A percentile compares a stretch with the other conserved stretches of the same genome.
Evolutionary conservation across 2,329 filamentous ascomycete species (phyloP).

Genomic region (Hymenoscyphus linearis): DNA sequence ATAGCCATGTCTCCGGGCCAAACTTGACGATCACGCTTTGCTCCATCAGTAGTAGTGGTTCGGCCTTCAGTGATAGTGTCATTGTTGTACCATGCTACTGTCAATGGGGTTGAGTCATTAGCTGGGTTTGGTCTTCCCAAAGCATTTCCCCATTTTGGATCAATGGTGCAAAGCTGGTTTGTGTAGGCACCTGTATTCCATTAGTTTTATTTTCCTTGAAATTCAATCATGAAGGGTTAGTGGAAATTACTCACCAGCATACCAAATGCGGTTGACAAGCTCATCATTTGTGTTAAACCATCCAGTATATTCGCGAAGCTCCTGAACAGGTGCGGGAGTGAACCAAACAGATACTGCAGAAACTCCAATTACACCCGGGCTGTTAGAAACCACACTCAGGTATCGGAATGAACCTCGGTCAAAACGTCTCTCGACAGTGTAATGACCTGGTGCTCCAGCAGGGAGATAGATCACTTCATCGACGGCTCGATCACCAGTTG

Average conservation of each 20-base stretch:
- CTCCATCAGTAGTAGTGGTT: conserved; percentile 44
- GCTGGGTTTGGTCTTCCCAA: background rate
- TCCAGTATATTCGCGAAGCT: conserved; percentile 31
- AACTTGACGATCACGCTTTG: conserved; percentile 53
- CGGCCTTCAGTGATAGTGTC: conserved; percentile 19
- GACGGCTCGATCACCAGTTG: conserved; percentile 40
- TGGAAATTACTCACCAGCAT: conserved; percentile 40
- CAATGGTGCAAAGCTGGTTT: conserved; percentile 28
- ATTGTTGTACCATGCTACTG: conserved; percentile 35
- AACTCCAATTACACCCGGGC: conserved; percentile 22
- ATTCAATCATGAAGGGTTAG: too few relatives aligned
- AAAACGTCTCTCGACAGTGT: conserved; percentile 38
- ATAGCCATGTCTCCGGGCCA: conserved; percentile 60
- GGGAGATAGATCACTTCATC: conserved; percentile 46
- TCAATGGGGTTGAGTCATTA: conserved; percentile 40
- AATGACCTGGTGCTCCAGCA: conserved; percentile 32
- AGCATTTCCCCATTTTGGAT: conserved; percentile 35
- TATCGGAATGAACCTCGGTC: conserved; percentile 48
- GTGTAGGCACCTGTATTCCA: conserved; percentile 28
- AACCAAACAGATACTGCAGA: conserved; percentile 32
- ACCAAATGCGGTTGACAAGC: conserved; percentile 35
- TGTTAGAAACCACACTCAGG: conserved; percentile 40
- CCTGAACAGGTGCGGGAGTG: conserved; percentile 35
- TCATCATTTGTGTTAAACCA: conserved; percentile 32
- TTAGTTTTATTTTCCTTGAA: too few relatives aligned